A percentile compares a stretch with the other conserved stretches of the same genome.
phyloP scores from a whole-genome alignment of 2,329 filamentous ascomycete species.

The Microcyclospora tardicrescens region DNA sequence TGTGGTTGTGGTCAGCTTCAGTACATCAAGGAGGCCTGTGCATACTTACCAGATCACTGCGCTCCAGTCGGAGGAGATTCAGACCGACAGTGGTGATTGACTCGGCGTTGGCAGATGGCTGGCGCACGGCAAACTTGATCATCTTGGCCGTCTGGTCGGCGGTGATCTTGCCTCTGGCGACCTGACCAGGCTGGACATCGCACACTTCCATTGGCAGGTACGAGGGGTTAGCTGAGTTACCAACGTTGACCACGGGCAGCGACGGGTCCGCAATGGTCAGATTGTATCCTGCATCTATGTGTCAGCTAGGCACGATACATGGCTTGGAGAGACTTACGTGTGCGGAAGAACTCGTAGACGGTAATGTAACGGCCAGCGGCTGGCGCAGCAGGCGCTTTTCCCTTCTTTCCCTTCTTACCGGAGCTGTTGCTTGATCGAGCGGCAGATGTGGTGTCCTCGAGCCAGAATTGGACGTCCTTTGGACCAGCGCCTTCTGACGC shows the following conservation, averaged over 20 bases:
- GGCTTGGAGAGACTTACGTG: background rate
- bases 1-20: constrained; percentile 1
- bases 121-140: constrained; percentile 2
- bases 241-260: constrained; percentile 3
- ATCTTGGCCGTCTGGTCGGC: background rate
- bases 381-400: background rate
- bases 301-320: background rate
- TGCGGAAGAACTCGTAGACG: constrained; percentile 3
- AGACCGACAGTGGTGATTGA: background rate
- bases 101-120: background rate
- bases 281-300: background rate
- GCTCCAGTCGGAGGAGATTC: constrained; percentile 1
- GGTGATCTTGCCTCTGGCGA: constrained; percentile 1
- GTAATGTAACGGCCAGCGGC: constrained; percentile 1
- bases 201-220: constrained; percentile 3
- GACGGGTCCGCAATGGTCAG: constrained; percentile 1
- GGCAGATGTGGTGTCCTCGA: constrained; percentile 1
- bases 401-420: background rate
- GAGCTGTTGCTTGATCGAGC: background rate
- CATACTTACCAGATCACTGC: background rate
- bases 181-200: constrained; percentile 1
- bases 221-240: constrained; percentile 1
- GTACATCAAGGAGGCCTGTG: background rate
- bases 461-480: constrained; percentile 2
- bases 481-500: constrained; percentile 1